phyloP scores from a whole-genome alignment of 1,284 basidiomycete species.

The Tilletia caries region DNA sequence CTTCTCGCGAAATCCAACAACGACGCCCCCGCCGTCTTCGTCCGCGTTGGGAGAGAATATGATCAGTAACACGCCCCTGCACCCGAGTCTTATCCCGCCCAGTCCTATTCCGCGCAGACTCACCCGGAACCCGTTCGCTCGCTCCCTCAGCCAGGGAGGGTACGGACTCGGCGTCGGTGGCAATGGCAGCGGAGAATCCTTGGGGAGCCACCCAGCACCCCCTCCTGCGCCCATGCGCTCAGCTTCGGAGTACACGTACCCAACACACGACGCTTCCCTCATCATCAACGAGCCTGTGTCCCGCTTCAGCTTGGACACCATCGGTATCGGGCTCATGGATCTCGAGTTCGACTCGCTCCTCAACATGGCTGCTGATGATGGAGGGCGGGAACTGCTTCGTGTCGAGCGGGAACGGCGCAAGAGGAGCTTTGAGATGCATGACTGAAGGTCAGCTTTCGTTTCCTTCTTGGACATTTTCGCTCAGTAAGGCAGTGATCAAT shows the following conservation, averaged over 20 bases:
- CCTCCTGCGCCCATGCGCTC: no score
- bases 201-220: no score
- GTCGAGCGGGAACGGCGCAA: constrained; percentile 4
- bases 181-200: no score
- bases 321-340: constrained; percentile 20
- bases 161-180: background rate
- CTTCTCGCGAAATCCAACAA: background rate
- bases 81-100: background rate
- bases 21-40: background rate
- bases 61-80: background rate
- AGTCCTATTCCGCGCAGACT: constrained; percentile 6
- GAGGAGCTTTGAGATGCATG: constrained; percentile 1
- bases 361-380: constrained; percentile 22
- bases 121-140: background rate
- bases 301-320: background rate
- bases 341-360: constrained; percentile 47
- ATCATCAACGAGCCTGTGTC: background rate
- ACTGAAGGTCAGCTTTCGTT: background rate
- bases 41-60: background rate
- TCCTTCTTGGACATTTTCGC: no score
- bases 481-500: no score
- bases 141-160: background rate
- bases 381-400: constrained; percentile 1
- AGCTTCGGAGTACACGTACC: background rate
- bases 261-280: background rate